These are phyloP conservation scores for Vigna nakashimae DNA, from an alignment of 306 rosid species.

Conservation along the genomic window DNA sequence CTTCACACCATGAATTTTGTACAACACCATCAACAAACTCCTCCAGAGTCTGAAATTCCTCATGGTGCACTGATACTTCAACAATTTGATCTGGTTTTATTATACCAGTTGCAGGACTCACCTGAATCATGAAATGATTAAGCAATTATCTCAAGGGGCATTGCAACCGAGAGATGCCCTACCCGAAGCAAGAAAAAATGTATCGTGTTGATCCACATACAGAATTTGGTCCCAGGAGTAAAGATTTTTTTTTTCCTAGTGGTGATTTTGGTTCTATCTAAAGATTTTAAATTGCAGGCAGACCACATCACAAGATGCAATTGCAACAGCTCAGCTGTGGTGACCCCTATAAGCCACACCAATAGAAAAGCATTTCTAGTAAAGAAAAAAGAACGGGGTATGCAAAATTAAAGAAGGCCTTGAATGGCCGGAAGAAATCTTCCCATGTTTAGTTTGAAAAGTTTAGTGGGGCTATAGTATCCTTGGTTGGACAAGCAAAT, in stretches of 20 bases:
- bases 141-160: constrained; percentile 29
- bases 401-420: too few relatives aligned
- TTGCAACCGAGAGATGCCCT: constrained; percentile 35
- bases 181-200: constrained; percentile 8
- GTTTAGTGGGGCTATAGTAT: too few relatives aligned
- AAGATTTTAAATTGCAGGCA: not conserved
- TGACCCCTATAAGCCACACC: not conserved
- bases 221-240: not conserved
- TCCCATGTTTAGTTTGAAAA: too few relatives aligned
- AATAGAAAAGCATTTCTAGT: not conserved
- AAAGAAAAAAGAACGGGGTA: too few relatives aligned
- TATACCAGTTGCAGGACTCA: constrained; percentile 82
- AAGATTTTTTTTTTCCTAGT: not conserved
- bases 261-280: constrained; percentile 2
- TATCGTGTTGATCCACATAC: constrained; percentile 11
- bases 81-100: constrained; percentile 76
- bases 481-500: too few relatives aligned
- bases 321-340: not conserved
- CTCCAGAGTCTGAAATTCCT: constrained; percentile 75
- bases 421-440: too few relatives aligned
- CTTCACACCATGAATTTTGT: constrained; percentile 93
- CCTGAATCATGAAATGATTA: constrained; percentile 60
- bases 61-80: constrained; percentile 90
- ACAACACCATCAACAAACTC: constrained; percentile 86
- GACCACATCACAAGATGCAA: not conserved